phyloP scores from a whole-genome alignment of 2,329 filamentous ascomycete species.

The Arthrobotrys entomopaga region DNA sequence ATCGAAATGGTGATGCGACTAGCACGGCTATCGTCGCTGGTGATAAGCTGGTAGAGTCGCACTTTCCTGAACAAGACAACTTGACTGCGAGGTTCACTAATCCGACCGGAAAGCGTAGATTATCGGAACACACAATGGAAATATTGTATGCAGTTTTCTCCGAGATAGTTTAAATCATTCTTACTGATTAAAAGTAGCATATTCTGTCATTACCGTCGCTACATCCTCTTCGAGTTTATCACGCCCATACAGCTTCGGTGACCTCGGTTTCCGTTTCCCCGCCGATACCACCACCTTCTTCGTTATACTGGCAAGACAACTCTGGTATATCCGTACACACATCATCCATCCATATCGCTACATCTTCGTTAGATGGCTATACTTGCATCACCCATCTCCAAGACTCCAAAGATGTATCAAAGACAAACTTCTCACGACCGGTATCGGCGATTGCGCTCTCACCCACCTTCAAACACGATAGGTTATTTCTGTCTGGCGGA shows the following conservation, averaged over 20 bases:
- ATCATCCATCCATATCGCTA: conserved; percentile 77
- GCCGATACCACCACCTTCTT: conserved; percentile 72
- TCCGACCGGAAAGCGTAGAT: conserved; percentile 70
- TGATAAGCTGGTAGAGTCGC: conserved; percentile 85
- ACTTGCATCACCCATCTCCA: conserved; percentile 86
- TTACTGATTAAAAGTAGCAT: conserved; percentile 70
- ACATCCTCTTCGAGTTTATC: conserved; percentile 83
- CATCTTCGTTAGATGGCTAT: conserved; percentile 93
- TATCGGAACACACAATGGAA: conserved; percentile 93
- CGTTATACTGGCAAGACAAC: conserved; percentile 62
- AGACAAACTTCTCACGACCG: conserved; percentile 92
- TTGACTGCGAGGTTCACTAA: conserved; percentile 52
- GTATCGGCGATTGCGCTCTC: conserved; percentile 93
- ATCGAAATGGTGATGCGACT: conserved; percentile 94
- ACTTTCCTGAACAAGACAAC: conserved; percentile 11
- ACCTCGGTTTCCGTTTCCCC: conserved; percentile 92
- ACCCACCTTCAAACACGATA: conserved; percentile 89
- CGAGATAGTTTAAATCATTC: background rate
- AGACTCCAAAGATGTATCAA: conserved; percentile 86
- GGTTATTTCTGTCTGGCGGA: conserved; percentile 89
- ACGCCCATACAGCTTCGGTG: conserved; percentile 90
- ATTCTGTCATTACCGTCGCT: conserved; percentile 85
- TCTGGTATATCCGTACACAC: conserved; percentile 43
- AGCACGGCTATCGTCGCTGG: conserved; percentile 89
- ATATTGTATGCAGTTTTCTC: conserved; percentile 74